Percentiles rank a stretch among this genome's conserved stretches.
phyloP scores from a whole-genome alignment of 352 stramenopile species.

The Pythium apleroticum region DNA sequence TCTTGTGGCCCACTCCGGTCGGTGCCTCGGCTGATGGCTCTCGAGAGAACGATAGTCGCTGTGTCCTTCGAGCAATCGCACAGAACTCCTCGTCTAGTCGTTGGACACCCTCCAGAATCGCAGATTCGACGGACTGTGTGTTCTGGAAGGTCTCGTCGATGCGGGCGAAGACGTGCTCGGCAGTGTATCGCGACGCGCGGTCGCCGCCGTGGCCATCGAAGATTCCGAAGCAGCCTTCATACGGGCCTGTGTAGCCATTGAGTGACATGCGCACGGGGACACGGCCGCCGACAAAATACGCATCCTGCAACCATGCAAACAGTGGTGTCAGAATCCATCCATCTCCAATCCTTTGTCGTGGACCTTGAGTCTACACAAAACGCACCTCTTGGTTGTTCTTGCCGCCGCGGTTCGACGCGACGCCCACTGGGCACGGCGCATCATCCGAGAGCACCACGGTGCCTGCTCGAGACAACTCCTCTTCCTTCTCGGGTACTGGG shows the following conservation, averaged over 20 bases:
- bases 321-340: too few species aligned
- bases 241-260: conserved; percentile 67
- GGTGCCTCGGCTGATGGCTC: conserved; percentile 13
- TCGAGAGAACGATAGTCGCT: conserved; percentile 24
- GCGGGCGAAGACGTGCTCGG: conserved; percentile 66
- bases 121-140: conserved; percentile 42
- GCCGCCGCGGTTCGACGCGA: conserved; percentile 67
- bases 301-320: conserved; percentile 46
- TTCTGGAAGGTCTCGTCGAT: conserved; percentile 49
- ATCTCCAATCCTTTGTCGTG: too few species aligned
- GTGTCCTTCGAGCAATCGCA: conserved; percentile 45
- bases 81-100: conserved; percentile 72
- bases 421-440: conserved; percentile 54
- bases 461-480: conserved; percentile 22
- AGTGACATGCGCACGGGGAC: conserved; percentile 60
- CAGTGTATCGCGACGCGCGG: conserved; percentile 75
- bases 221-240: conserved; percentile 74
- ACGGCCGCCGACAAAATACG: conserved; percentile 79
- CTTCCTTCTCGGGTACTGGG: conserved; percentile 7
- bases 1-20: conserved; percentile 16
- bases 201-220: conserved; percentile 85
- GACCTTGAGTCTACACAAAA: neutral
- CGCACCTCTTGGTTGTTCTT: conserved; percentile 77
- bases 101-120: conserved; percentile 60
- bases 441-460: conserved; percentile 50